Evolutionary conservation across 2,329 filamentous ascomycete species (phyloP).

Genomic region (Orbilia blumenaviensis): DNA sequence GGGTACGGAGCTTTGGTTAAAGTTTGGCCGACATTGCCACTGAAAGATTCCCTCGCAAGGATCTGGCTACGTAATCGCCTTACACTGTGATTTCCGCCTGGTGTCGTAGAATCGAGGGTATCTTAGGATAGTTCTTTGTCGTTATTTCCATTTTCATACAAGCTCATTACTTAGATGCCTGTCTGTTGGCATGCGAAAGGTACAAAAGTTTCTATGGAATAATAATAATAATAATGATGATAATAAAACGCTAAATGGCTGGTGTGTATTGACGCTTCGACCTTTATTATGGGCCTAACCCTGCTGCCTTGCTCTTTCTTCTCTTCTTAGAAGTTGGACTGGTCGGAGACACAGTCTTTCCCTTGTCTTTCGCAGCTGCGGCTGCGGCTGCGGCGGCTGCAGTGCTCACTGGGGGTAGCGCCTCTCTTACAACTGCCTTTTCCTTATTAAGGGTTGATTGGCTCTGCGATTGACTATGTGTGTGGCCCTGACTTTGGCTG

Average conservation of each 20-base stretch:
- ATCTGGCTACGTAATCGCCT: constrained; percentile 3
- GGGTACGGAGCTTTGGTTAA: neutral
- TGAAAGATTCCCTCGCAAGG: constrained; percentile 17
- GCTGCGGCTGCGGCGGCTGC: constrained; percentile 38
- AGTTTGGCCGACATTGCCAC: constrained; percentile 30
- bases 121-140: neutral
- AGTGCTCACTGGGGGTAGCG: constrained; percentile 40
- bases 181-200: too few relatives aligned
- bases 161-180: neutral
- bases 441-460: constrained; percentile 36
- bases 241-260: neutral
- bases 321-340: constrained; percentile 50
- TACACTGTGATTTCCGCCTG: neutral
- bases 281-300: constrained; percentile 6
- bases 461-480: constrained; percentile 34
- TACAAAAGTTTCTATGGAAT: neutral
- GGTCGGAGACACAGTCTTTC: constrained; percentile 46
- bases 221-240: neutral
- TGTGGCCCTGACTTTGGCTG: constrained; percentile 39
- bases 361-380: constrained; percentile 38
- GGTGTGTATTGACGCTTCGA: neutral
- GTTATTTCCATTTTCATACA: neutral
- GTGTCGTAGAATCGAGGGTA: neutral
- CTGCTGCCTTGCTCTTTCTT: constrained; percentile 49
- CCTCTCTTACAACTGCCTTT: constrained; percentile 36